Evolutionary conservation across 805 yeast genomes (phyloP), one percentile per base, ranked within the genome.

Genomic region (Metschnikowia rubicola): DNA sequence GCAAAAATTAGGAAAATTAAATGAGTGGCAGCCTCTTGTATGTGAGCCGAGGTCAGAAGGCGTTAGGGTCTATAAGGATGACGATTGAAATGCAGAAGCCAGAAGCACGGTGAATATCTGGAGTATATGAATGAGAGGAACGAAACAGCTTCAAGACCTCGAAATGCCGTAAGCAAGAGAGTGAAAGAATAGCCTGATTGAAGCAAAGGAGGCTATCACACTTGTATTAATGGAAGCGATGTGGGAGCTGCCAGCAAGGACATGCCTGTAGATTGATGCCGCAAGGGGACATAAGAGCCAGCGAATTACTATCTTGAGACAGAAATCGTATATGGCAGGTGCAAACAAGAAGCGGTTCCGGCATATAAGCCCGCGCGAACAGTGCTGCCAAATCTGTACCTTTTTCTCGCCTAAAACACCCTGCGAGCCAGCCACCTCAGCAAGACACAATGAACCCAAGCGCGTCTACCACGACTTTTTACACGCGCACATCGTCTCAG

Each of bases 361-460:
- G 41, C 28, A 43, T 32, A 37, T 26, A 21, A 13, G n/a, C 31
- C 19, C 15, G 28, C 12, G 15, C 3, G 31, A 30, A 29, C 40
- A 26, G 29, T 21, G 36, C 37, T 37, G 12, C 33, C n/a, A 10
- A 19, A 30, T 17, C 21, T 28, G 46, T 43, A 43, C 46, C 46
- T 43, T 43, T 43, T 42, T 37, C 10, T 39, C 40, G 37, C 46
- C 33, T 19, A 13, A 43, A 37, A 11, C 5, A 31, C 26, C n/a
- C 21, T 32, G 40, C 41, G 28, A 43, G 32, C 46, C 46, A 43
- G 46, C 46, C 46, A 43, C 46, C 46, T 36, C 9, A 26, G 38
- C 43, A 13, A 26, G 26, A 7, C 33, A 12, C 17, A 33, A 15
- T 15, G 15, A 10, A 8, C 12, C 39, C 6, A 8, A 8, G 39